phyloP scores from a whole-genome alignment of 768 basidiomycete species.

The Kwoniella sp. region DNA sequence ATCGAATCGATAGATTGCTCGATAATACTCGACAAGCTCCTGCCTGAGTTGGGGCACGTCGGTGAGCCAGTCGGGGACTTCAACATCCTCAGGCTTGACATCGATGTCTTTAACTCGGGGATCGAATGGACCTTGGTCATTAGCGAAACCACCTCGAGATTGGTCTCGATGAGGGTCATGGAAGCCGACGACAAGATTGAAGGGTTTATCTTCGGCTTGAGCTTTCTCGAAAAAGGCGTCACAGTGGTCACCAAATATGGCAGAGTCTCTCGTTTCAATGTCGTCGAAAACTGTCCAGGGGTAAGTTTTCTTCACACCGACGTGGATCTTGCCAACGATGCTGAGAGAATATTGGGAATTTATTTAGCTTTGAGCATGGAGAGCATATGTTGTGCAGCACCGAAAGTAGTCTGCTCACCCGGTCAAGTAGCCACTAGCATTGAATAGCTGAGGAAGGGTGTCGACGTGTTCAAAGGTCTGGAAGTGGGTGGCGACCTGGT shows the following conservation, averaged over 20 bases:
- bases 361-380: too few relatives aligned
- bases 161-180: conserved; percentile 31
- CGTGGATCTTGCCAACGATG: conserved; percentile 35
- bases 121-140: conserved; percentile 15
- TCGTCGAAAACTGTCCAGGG: conserved; percentile 27
- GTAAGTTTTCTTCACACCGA: conserved; percentile 24
- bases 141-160: conserved; percentile 31
- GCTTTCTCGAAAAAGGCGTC: conserved; percentile 26
- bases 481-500: conserved; percentile 20
- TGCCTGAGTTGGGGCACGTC: conserved; percentile 22
- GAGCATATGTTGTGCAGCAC: too few relatives aligned
- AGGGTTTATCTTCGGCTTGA: conserved; percentile 22
- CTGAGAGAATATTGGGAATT: too few relatives aligned
- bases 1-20: conserved; percentile 30
- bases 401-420: too few relatives aligned
- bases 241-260: conserved; percentile 24
- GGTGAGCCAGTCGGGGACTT: conserved; percentile 24
- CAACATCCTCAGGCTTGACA: conserved; percentile 9
- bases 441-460: conserved; percentile 22
- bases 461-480: conserved; percentile 28
- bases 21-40: conserved; percentile 30
- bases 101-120: conserved; percentile 8
- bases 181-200: conserved; percentile 29
- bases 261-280: conserved; percentile 23
- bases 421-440: conserved; percentile 23